phyloP scores from a whole-genome alignment of 2,329 filamentous ascomycete species.

The Claviceps capensis region DNA sequence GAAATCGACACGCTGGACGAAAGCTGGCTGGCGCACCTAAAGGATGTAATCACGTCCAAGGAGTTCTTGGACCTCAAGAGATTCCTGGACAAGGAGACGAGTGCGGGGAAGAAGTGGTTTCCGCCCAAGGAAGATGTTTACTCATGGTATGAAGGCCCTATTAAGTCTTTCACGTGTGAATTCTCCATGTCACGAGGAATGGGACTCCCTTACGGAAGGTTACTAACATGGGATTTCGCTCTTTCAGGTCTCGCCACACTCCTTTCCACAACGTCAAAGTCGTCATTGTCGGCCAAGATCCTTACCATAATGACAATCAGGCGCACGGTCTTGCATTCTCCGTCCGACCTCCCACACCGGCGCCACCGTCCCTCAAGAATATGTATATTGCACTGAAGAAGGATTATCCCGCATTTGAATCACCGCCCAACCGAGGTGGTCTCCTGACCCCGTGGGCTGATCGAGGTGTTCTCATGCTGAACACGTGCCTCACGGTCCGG shows the following conservation, averaged over 20 bases:
- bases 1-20: conserved; percentile 89
- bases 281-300: conserved; percentile 90
- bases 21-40: conserved; percentile 80
- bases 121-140: conserved; percentile 84
- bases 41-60: conserved; percentile 66
- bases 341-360: conserved; percentile 74
- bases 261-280: conserved; percentile 80
- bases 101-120: conserved; percentile 64
- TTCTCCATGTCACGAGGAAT: neutral
- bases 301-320: conserved; percentile 92
- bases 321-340: conserved; percentile 95
- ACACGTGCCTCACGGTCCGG: conserved; percentile 87
- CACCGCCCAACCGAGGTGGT: conserved; percentile 65
- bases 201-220: neutral
- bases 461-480: conserved; percentile 81
- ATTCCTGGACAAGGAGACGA: conserved; percentile 69
- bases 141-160: conserved; percentile 55
- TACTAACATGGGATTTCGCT: neutral
- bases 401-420: conserved; percentile 69
- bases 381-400: conserved; percentile 83
- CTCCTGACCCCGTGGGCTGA: conserved; percentile 90
- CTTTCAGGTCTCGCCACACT: conserved; percentile 47
- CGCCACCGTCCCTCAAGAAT: conserved; percentile 82
- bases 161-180: neutral
- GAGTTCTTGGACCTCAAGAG: conserved; percentile 81